Evolutionary conservation across 371 early-diverging fungal species (phyloP).

Genomic region (Apophysomyces sp.): DNA sequence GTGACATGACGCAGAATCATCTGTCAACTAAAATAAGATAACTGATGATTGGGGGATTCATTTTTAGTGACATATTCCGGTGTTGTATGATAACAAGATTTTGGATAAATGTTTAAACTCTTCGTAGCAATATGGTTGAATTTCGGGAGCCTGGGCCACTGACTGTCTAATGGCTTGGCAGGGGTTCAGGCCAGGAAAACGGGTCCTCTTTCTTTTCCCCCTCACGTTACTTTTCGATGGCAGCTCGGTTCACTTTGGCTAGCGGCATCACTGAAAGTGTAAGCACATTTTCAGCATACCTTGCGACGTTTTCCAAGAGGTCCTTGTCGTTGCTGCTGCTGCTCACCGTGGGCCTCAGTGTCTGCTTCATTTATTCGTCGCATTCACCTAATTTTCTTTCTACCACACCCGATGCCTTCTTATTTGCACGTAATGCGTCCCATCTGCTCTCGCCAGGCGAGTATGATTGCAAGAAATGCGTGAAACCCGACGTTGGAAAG

Average conservation of each 20-base stretch:
- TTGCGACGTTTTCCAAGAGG: slow-evolving; percentile 18
- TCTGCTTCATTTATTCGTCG: slow-evolving; percentile 18
- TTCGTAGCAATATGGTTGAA: no score
- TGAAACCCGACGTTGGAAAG: slow-evolving; percentile 7
- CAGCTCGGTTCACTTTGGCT: slow-evolving; percentile 19
- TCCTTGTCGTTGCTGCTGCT: slow-evolving; percentile 13
- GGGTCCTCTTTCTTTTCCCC: not conserved
- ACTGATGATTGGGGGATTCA: no score
- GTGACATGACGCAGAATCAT: not conserved
- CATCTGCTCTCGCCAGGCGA: slow-evolving; percentile 22
- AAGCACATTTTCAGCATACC: slow-evolving; percentile 11
- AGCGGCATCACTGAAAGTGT: slow-evolving; percentile 16
- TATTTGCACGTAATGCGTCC: slow-evolving; percentile 14
- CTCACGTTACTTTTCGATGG: slow-evolving; percentile 12
- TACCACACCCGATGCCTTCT: slow-evolving; percentile 16
- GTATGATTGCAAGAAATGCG: slow-evolving; percentile 22
- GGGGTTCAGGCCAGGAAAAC: no score
- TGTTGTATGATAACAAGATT: no score
- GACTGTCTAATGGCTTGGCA: no score
- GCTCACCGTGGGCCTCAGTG: slow-evolving; percentile 15
- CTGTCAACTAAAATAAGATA: no score
- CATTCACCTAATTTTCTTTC: slow-evolving; percentile 18
- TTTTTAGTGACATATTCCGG: no score
- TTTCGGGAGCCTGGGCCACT: no score
- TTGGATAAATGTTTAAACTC: no score